Evolutionary conservation across 345 rosid species (phyloP), one percentile per base, ranked within the genome.

Genomic region (Populus tremula): DNA sequence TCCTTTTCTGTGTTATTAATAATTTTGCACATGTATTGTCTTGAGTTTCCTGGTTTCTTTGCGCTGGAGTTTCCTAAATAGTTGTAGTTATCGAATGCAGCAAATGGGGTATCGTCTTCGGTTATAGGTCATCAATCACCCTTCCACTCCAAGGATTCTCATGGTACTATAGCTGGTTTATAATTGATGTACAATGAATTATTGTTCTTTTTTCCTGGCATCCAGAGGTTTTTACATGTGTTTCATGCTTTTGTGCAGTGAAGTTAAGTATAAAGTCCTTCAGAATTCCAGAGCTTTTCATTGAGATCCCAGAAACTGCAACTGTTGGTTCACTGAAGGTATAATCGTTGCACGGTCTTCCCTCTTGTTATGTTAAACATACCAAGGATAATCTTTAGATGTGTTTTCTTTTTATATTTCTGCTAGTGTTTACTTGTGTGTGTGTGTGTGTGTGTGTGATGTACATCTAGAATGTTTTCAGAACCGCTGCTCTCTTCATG

Each of bases 241-340:
- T 53, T 53, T 53, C 77, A 47, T 79, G 82, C 76, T 82, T 66
- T 81, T 81, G 41, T 79, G 68, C 99, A 96, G 99, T 96, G 69
- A 94, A 92, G 86, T 86, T 96, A 69, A 89, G 92, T 89, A 94
- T 96, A 29, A 92, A 92, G 84, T 94, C 98, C 68, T 84, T 96
- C 81, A 91, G 80, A 84, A 83, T 96, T 69, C 99, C 99, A 0
- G 98, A 96, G 88, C 94, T 94, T 78, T 84, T 85, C 33, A 78
- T 96, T 74, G 97, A 94, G 86, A 92, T 94, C 72, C 94, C 99
- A 38, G 92, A 94, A 85, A 90, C 86, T 56, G 88, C 91, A 41
- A 94, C 98, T 18, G 87, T 94, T 73, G 94, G 94, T 75, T 94
- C 95, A 10, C 82, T 96, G 72, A 94, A 96, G 98, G 99, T 96